Evolutionary conservation across 2,329 filamentous ascomycete genomes (phyloP), one percentile per base, ranked within the genome.

Genomic region (Trichoderma harzianum): DNA sequence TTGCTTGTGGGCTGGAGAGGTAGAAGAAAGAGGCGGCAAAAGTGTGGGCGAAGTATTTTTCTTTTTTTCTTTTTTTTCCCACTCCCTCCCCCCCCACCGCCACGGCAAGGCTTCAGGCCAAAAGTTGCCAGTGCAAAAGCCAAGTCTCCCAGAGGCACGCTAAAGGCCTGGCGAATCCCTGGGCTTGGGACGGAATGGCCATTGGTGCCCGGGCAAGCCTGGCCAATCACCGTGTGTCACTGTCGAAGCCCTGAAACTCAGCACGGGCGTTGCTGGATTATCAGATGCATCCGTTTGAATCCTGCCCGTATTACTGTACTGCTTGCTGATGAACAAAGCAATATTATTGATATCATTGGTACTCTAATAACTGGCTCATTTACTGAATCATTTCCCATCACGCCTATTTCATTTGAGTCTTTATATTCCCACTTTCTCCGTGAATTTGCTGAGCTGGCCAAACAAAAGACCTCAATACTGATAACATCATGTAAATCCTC

Each of bases 1-100:
- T 77, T 78, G 76, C 78, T 78, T 72, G 77, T 78, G 76, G 76
- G 78, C 75, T 77, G 34, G 53, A 76, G 72, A 43, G 76, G 74
- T 69, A 74, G 74, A 76, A 74, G 72, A 16, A 47, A 47, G 66
- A 70, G 69, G 68, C 66, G 70, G 64, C 64, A 70, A 70, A 70
- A 70, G 71, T 73, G 73, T 73, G 73, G 74, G 71, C 73, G 74
- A 75, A 77, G 73, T 75, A 77, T 77, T 78, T 77, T 76, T 74
- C 69, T 73, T 72, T 58, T 61, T 39, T 68, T 18, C 7, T 39
- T 39, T 43, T 68, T 68, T 70, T 62, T 55, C 39, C 36, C 12
- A 30, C 24, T 57, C 24, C 51, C 60, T 36, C n/a, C 69, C 58
- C 58, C 28, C 51, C 55, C 55, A 47, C 69, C 62, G 69, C 69